Evolutionary conservation across 495 filamentous ascomycete genomes (phyloP).

Genomic region (Penicillium pancosmium): DNA sequence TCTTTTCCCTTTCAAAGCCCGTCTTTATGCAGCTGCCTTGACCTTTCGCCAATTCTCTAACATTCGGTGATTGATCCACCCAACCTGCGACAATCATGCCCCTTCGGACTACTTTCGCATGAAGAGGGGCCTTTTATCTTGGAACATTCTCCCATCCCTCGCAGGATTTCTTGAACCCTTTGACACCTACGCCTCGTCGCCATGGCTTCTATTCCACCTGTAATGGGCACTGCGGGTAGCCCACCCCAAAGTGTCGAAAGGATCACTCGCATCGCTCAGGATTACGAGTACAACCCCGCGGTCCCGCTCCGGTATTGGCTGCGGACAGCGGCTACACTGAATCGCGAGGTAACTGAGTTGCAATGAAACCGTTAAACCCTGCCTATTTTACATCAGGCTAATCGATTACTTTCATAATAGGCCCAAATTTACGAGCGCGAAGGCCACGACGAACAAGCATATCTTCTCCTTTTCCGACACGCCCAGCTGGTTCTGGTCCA

Average conservation of each 20-base stretch:
- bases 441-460: constrained; percentile 83
- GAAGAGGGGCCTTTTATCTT: constrained; percentile 19
- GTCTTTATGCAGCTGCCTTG: constrained; percentile 31
- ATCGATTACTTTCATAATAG: constrained; percentile 39
- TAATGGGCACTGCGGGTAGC: constrained; percentile 28
- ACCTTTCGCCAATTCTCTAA: constrained; percentile 22
- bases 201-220: constrained; percentile 35
- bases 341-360: constrained; percentile 67
- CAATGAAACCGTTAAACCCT: neutral
- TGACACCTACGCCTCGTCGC: neutral
- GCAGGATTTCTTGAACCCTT: neutral
- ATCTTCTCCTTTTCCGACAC: constrained; percentile 82
- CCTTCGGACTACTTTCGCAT: constrained; percentile 14
- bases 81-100: constrained; percentile 19
- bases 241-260: constrained; percentile 69
- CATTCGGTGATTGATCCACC: constrained; percentile 16
- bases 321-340: constrained; percentile 72
- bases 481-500: constrained; percentile 67
- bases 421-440: constrained; percentile 81
- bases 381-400: constrained; percentile 2
- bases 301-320: constrained; percentile 81
- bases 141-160: neutral
- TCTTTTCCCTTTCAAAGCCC: constrained; percentile 7
- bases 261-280: constrained; percentile 68
- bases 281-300: constrained; percentile 76